A percentile compares a stretch with the other conserved stretches of the same genome.
These are phyloP conservation scores for Theileria orientalis DNA, from an alignment of 169 alveolate species.

Conservation along the genomic window DNA sequence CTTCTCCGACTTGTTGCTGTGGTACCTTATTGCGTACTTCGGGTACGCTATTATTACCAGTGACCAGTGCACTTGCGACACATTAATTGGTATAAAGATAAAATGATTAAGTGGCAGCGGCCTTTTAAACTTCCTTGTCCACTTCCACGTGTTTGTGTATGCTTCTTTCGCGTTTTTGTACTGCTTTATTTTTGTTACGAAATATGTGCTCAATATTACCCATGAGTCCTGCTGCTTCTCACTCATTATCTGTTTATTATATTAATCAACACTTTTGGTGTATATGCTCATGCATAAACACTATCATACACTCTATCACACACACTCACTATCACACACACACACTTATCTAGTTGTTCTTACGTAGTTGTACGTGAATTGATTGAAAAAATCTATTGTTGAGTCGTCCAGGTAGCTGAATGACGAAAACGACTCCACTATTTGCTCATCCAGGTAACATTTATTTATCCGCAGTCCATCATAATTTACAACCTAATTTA, in stretches of 20 bases:
- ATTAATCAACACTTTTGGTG: too few relatives aligned
- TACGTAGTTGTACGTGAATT: constrained; percentile 49
- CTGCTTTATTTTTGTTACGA: constrained; percentile 57
- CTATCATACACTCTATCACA: too few relatives aligned
- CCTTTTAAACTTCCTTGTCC: constrained; percentile 64
- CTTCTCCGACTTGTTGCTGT: constrained; percentile 2
- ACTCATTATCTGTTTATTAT: constrained; percentile 10
- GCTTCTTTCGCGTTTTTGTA: constrained; percentile 65
- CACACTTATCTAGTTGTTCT: constrained; percentile 17
- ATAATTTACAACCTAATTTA: constrained; percentile 7
- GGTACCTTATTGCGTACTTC: constrained; percentile 35
- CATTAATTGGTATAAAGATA: constrained; percentile 64
- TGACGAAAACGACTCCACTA: constrained; percentile 35
- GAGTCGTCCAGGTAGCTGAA: constrained; percentile 65
- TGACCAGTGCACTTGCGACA: constrained; percentile 66
- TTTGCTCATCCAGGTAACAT: constrained; percentile 49
- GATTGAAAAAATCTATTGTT: constrained; percentile 60
- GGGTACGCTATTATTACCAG: constrained; percentile 62
- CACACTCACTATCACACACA: too few relatives aligned
- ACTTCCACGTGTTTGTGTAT: constrained; percentile 57
- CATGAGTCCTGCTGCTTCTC: constrained; percentile 30
- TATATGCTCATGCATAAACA: too few relatives aligned
- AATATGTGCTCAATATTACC: constrained; percentile 62
- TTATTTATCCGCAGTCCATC: constrained; percentile 57
- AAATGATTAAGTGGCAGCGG: constrained; percentile 51